These are phyloP conservation scores for Catenaria anguillulae DNA, from an alignment of 371 early-diverging fungal genomes.

Conservation along the genomic window DNA sequence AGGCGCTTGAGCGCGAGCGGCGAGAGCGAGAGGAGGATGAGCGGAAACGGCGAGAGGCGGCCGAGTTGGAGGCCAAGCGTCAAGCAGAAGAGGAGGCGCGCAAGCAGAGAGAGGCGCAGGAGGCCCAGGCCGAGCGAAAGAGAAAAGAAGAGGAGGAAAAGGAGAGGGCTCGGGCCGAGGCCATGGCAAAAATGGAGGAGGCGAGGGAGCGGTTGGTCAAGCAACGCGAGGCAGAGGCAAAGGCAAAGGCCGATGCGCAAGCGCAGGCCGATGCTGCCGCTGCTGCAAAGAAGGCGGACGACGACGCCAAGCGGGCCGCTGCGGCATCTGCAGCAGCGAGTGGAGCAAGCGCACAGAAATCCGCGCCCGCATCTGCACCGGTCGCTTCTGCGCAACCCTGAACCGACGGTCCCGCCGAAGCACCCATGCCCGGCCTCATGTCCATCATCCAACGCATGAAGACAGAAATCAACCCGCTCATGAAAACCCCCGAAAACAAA, in stretches of 20 bases:
- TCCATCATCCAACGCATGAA: not conserved
- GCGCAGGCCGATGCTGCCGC: not conserved
- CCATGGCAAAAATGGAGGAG: no score
- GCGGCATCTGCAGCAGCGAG: not conserved
- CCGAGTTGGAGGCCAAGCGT: not conserved
- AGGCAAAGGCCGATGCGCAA: no score
- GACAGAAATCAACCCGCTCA: not conserved
- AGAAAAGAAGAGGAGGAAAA: no score
- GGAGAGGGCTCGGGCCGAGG: no score
- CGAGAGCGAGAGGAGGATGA: no score
- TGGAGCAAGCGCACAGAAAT: no score
- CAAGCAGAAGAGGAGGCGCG: not conserved
- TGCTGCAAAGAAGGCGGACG: not conserved
- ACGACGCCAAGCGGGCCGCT: not conserved
- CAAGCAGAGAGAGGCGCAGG: not conserved
- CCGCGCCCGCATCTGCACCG: not conserved
- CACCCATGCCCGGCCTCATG: not conserved
- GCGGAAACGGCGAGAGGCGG: not conserved
- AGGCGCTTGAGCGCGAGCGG: no score
- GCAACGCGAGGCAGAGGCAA: no score
- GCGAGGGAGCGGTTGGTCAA: no score
- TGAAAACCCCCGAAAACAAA: not conserved
- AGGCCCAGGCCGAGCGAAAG: not conserved
- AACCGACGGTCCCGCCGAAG: not conserved
- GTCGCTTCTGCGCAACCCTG: not conserved